Base-by-base conservation (phyloP, 441 rosid genomes). In the Erodium moschatum region DNA sequence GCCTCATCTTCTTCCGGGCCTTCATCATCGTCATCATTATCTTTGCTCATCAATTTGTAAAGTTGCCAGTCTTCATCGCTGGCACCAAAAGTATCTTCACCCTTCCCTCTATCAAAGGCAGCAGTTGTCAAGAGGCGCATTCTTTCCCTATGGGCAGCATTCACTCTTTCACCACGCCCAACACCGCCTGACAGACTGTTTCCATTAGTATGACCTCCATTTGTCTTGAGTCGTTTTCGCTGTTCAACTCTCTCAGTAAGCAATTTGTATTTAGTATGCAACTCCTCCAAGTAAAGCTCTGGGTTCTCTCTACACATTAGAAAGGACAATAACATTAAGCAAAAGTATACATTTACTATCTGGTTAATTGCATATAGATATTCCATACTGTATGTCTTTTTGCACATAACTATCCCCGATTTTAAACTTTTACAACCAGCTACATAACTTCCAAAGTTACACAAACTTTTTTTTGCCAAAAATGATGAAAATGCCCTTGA, bases 21-120 rank as follows among this genome's bases (percentile, higher is more conserved):
- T 27, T 87, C 92, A 5, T 89, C 96, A n/a, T 89, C 92, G 0
- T 89, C 95, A 24, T 90, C 96, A n/a, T 90, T 80, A 78, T 90
- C 97, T 77, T 81, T 87, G 83, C 97, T 84, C 96, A 91, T 93
- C 46, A 83, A 82, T 70, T 93, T 87, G 84, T 92, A 90, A 31
- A 92, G 94, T 70, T 92, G 89, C 98, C 98, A 89, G 79, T 93
- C 96, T 83, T 93, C 98, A 68, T 91, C 98, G 80, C 65, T 89
- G 73, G 96, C 80, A 67, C 97, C 96, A 73, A 89, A 93, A 13
- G 90, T 88, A 79, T 88, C 98, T 77, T 91, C 96, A 12, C 96
- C 95, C 79, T 91, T 93, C 70, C 97, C 98, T 80, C 97, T 81
- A 76, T 92, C 98, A 74, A 90, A 91, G 44, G 98, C 98, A 42